Base-by-base conservation (phyloP, 805 yeast species). In the Pichia membranifaciens region DNA sequence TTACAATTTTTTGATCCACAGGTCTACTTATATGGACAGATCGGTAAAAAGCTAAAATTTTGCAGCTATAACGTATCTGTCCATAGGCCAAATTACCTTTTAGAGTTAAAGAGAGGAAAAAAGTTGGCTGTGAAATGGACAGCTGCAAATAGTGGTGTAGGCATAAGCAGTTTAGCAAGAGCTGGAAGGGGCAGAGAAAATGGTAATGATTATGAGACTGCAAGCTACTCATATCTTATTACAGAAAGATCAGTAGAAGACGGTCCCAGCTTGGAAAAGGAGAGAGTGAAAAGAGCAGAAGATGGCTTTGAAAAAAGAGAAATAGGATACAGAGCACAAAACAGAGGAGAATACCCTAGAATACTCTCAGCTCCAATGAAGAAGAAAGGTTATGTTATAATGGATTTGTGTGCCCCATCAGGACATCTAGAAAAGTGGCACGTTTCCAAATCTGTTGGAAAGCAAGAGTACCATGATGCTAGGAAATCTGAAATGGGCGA, bases 351-450 rank as follows among this genome's bases (percentile, higher is more conserved):
- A 33, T 81, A 89, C 82, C 90, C 96, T 0, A 73, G 98, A 50
- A 76, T 86, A 12, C 67, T 89, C 46, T 72, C 74, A 32, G 75
- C 74, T 18, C 98, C 98, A 2, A 54, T 75, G 58, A 87, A 88
- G 59, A 75, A 84, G 42, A 86, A 87, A 60, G 87, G 89, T 3
- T 95, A 89, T 66, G 93, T 91, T 16, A 70, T 79, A 21, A 72
- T 90, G 62, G 85, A 81, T 53, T 75, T 89, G 2, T 88, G 96
- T 70, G 79, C 87, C 0, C 77, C 90, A 0, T 74, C 82, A 13
- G 96, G 96, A 1, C 74, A 76, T 41, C 65, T 91, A 38, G 97
- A 91, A 65, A 80, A 82, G 50, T 89, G 97, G 96, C 82, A 82
- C 15, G 76, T 93, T 2, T 84, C 97, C 0, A 85, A 82, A 61